These are phyloP conservation scores for Heimioporus punctisporus DNA, from an alignment of 1,284 basidiomycete species.

Conservation along the genomic window DNA sequence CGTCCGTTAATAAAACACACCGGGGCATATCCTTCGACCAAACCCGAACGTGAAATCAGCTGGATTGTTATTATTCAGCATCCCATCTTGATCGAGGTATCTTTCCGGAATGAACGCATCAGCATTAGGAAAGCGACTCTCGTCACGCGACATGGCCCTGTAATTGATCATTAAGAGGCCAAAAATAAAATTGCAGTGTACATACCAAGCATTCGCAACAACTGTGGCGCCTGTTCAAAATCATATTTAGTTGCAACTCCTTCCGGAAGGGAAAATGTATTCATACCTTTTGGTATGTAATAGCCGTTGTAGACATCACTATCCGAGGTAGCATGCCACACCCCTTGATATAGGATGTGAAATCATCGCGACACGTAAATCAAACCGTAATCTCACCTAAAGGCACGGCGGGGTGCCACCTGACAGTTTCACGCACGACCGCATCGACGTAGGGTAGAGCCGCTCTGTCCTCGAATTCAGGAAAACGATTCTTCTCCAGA, in stretches of 20 bases:
- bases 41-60: too few relatives aligned
- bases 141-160: slow-evolving; percentile 20
- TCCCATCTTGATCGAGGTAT: too few relatives aligned
- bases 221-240: slow-evolving; percentile 7
- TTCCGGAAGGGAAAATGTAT: neutral
- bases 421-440: slow-evolving; percentile 38
- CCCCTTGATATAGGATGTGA: slow-evolving; percentile 7
- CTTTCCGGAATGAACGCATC: slow-evolving; percentile 18
- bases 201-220: slow-evolving; percentile 16
- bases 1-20: neutral
- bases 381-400: slow-evolving; percentile 12
- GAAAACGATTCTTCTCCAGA: slow-evolving; percentile 38
- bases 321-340: slow-evolving; percentile 12
- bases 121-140: slow-evolving; percentile 13
- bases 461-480: slow-evolving; percentile 39
- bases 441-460: slow-evolving; percentile 39
- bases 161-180: too few relatives aligned
- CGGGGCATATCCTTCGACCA: too few relatives aligned
- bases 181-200: neutral
- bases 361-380: too few relatives aligned
- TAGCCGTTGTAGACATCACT: slow-evolving; percentile 26
- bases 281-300: slow-evolving; percentile 30
- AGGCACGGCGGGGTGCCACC: slow-evolving; percentile 26
- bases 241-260: neutral
- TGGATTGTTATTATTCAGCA: too few relatives aligned